phyloP scores from a whole-genome alignment of 495 filamentous ascomycete genomes.

The Aspergillus bertholletiae region DNA sequence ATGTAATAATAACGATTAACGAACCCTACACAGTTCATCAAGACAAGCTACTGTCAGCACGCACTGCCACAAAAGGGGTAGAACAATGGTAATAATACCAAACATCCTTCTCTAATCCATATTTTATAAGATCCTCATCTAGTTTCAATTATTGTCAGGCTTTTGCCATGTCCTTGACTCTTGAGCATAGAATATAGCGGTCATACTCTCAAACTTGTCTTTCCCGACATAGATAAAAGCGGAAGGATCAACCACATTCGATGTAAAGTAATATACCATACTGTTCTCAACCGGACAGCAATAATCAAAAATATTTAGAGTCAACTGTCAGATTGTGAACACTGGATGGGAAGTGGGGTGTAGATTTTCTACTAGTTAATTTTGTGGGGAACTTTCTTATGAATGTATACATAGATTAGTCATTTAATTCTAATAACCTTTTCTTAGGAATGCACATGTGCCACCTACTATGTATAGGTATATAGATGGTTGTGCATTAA shows the following conservation, averaged over 20 bases:
- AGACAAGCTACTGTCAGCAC: slow-evolving; percentile 7
- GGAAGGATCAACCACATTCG: slow-evolving; percentile 67
- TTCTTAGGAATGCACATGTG: too few species aligned
- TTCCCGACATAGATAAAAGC: slow-evolving; percentile 95
- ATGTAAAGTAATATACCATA: slow-evolving; percentile 98
- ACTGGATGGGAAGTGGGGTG: too few species aligned
- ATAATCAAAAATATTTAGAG: neutral
- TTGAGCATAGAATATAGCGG: slow-evolving; percentile 5
- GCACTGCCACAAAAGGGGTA: neutral
- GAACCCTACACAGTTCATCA: slow-evolving; percentile 30
- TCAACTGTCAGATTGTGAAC: neutral
- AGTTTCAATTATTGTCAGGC: slow-evolving; percentile 13
- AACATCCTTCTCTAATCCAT: slow-evolving; percentile 90
- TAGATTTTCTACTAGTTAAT: too few species aligned
- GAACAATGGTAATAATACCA: slow-evolving; percentile 55
- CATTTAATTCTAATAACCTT: too few species aligned
- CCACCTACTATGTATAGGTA: too few species aligned
- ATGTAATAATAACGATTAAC: too few species aligned
- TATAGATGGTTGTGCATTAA: too few species aligned
- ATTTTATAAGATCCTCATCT: slow-evolving; percentile 96
- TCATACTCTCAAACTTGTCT: slow-evolving; percentile 96
- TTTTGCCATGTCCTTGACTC: slow-evolving; percentile 19
- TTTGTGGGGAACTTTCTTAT: too few species aligned
- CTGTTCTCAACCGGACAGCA: slow-evolving; percentile 3
- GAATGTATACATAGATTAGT: too few species aligned